Base-by-base conservation (phyloP, 805 yeast genomes). In the Candida bentonensis region DNA sequence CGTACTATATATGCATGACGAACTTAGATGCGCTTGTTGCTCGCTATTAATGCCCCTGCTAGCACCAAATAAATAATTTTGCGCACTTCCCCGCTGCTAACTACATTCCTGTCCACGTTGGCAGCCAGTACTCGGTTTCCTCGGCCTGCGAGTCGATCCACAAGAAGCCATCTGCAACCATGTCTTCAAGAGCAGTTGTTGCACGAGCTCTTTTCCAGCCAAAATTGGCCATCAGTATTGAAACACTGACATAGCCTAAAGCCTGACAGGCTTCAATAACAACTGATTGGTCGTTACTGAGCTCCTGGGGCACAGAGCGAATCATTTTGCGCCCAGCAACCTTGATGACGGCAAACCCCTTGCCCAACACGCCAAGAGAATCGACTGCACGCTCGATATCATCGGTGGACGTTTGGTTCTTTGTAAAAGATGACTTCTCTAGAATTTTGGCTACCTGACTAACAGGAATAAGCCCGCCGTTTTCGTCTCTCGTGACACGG, bases 381-480 rank as follows among this genome's bases (percentile, higher is more conserved):
- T 65, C 63, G 7, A 86, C 66, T 0, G 88, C 70, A 20, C 67
- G 65, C 39, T 68, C 67, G 2, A 86, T 62, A 52, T 86, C 95
- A 1, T 58, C 60, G 27, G 68, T 72, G 23, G 53, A 27, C 27
- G 52, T 46, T 30, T 25, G 40, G n/a, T 23, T 25, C 15, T 15
- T 17, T 2, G 26, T 42, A 20, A 42, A 25, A 15, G 21, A 22
- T 9, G 41, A 36, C 21, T 49, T 49, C 20, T 48, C 66, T 20
- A 66, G 56, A 13, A 64, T 52, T 3, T 56, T 55, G 17, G 68
- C 55, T 23, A 81, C 60, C 46, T 78, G 81, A 30, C 73, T 67
- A 22, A 84, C 65, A 0, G 83, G 67, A 21, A 87, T 72, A 13
- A 86, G 65, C 0, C 96, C 96, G 15, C 96, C 96, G 56, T 85